These are phyloP conservation scores for Halophytophthora polymorphica DNA, from an alignment of 352 stramenopile species.

Conservation along the genomic window DNA sequence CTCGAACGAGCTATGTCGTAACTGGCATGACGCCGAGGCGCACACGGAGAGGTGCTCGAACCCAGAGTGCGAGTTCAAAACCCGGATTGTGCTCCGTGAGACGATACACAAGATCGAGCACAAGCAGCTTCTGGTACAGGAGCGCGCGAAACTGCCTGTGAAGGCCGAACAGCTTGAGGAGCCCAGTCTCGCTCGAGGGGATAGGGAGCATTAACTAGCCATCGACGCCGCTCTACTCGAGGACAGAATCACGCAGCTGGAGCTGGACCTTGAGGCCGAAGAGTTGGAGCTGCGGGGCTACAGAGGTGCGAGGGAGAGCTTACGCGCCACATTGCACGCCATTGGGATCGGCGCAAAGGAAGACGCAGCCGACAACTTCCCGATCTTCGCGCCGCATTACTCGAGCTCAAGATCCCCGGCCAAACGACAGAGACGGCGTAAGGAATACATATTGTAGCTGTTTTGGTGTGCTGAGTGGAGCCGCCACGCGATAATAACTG, in stretches of 20 bases:
- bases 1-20: conserved; percentile 46
- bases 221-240: conserved; percentile 34
- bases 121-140: conserved; percentile 25
- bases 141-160: conserved; percentile 16
- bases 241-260: conserved; percentile 44
- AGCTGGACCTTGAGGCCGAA: conserved; percentile 43
- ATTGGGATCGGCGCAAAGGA: conserved; percentile 54
- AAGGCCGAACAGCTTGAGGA: conserved; percentile 23
- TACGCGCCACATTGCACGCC: conserved; percentile 47
- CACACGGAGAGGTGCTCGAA: conserved; percentile 59
- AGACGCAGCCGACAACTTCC: conserved; percentile 46
- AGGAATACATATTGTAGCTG: neutral
- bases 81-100: conserved; percentile 56
- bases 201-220: conserved; percentile 23
- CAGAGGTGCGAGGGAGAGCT: conserved; percentile 35
- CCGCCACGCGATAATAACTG: too few species aligned
- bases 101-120: conserved; percentile 66
- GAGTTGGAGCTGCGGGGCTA: conserved; percentile 39
- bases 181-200: conserved; percentile 12
- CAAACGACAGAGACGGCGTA: neutral
- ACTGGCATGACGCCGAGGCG: conserved; percentile 63
- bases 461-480: too few species aligned
- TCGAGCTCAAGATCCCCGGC: too few species aligned
- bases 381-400: conserved; percentile 42
- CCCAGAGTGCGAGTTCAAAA: conserved; percentile 55